Evolutionary conservation across 768 basidiomycete species (phyloP), one percentile per base, ranked within the genome.

Genomic region (Thelephora ganbajun): DNA sequence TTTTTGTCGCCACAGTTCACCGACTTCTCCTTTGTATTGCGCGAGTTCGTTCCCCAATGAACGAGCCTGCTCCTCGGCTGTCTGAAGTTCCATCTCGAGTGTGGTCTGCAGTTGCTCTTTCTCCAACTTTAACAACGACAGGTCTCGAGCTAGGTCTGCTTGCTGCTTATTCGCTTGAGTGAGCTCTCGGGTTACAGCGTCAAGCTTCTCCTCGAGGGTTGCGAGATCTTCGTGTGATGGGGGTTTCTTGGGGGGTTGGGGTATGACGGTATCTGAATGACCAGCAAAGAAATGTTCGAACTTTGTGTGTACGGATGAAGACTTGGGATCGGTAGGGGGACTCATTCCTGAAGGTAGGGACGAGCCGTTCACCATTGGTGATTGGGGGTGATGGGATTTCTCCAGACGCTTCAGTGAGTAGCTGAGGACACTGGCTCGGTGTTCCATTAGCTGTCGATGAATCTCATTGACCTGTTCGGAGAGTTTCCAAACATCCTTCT

Each of bases 231-330:
- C 54, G 2, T 70, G 63, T 11, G 72, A 62, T 23, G 71, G 67
- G 0, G 73, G 64, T 2, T 68, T 66, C 66, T 36, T 64, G 56
- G 55, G 50, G 5, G 45, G 37, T 41, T 60, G 64, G 0, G 83
- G 84, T 0, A 83, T 66, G 14, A 83, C 64, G 4, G 84, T 73
- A 39, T 79, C 72, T 3, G 74, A 77, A 53, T 90, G 83, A 0
- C 89, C 88, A 0, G 90, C 85, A 53, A 90, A 90, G 46, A 91
- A 69, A 64, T 90, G 87, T 47, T 87, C 85, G 59, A 92, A 92
- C 35, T 76, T 77, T 41, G 69, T 72, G 22, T 68, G 64, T 18
- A 64, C 62, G 22, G 71, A 70, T 6, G 72, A 73, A 22, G 54
- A 55, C 3, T 61, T 62, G 0, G 77, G 74, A 22, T 5, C 22